Evolutionary conservation across 805 yeast genomes (phyloP).

Genomic region (Wickerhamomyces bisporus): DNA sequence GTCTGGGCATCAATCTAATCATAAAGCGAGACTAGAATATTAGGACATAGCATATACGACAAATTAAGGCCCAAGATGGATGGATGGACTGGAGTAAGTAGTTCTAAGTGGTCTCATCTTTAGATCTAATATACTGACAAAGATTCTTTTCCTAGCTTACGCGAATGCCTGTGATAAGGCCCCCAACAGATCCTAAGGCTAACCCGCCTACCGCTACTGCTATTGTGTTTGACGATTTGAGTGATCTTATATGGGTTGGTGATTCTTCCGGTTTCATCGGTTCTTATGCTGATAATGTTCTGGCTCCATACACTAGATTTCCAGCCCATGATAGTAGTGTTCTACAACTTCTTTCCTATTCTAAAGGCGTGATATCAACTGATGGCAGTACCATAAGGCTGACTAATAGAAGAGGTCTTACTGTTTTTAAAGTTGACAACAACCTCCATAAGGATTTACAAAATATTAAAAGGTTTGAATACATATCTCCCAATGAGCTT

Average conservation of each 20-base stretch:
- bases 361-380: conserved; percentile 54
- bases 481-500: conserved; percentile 35
- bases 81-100: conserved; percentile 22
- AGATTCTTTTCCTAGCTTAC: conserved; percentile 7
- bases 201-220: conserved; percentile 13
- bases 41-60: too few relatives aligned
- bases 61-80: conserved; percentile 21
- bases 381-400: conserved; percentile 47
- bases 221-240: conserved; percentile 59
- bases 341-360: conserved; percentile 46
- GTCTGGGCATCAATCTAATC: too few relatives aligned
- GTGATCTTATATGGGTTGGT: conserved; percentile 83
- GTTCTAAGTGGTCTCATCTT: too few relatives aligned
- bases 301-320: conserved; percentile 54
- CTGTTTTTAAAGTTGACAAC: conserved; percentile 28
- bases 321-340: conserved; percentile 47
- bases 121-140: not conserved
- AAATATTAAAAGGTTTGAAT: conserved; percentile 27
- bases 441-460: conserved; percentile 28
- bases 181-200: conserved; percentile 14
- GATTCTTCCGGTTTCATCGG: conserved; percentile 45
- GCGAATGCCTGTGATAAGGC: conserved; percentile 19
- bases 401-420: conserved; percentile 53
- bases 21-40: too few relatives aligned
- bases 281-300: conserved; percentile 39